Evolutionary conservation across 202 grass and related monocot species (phyloP), one percentile per base, ranked within the genome.

Genomic region (Tripidium arundinaceum): DNA sequence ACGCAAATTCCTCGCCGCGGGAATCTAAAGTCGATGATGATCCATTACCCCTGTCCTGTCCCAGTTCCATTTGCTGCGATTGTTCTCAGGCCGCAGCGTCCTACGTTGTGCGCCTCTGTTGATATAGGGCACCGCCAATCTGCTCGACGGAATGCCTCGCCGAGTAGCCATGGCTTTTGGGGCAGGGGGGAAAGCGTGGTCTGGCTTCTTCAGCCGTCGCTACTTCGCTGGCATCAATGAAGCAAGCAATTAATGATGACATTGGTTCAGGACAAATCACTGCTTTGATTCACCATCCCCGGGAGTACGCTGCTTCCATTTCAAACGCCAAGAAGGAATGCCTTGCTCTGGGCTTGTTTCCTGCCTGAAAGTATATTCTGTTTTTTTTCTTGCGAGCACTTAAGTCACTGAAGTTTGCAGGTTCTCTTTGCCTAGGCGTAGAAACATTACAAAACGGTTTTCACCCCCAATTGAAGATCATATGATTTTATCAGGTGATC

Each of bases 71-170:
- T 21, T 34, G 27, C 45, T 7, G 45, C 28, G 70, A 4, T 33
- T 7, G 43, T 52, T 33, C 26, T 72, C 15, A 7, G 19, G 25
- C 12, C 25, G 58, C 9, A 29, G 7, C 5, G 4, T 50, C 21
- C 3, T 26, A 24, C 0, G 13, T 0, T 75, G 33, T 27, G 64
- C 65, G 45, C 43, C 7, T 38, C 2, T 8, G 26, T 2, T 22
- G 25, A 21, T 11, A 7, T 16, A 37, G 28, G 22, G 43, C 15
- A 46, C 14, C 21, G 34, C 25, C 26, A 11, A 21, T 7, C 22
- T 59, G 65, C 65, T 70, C 65, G 49, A 42, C 2, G 22, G 65
- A 80, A 70, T 80, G 65, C 65, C 49, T 80, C 2, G 11, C 7
- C 49, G 16, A 70, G 13, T 25, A 11, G 62, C 5, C 43, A 22